Evolutionary conservation across 2,329 filamentous ascomycete genomes (phyloP).

Genomic region (Aspergillus sp.): DNA sequence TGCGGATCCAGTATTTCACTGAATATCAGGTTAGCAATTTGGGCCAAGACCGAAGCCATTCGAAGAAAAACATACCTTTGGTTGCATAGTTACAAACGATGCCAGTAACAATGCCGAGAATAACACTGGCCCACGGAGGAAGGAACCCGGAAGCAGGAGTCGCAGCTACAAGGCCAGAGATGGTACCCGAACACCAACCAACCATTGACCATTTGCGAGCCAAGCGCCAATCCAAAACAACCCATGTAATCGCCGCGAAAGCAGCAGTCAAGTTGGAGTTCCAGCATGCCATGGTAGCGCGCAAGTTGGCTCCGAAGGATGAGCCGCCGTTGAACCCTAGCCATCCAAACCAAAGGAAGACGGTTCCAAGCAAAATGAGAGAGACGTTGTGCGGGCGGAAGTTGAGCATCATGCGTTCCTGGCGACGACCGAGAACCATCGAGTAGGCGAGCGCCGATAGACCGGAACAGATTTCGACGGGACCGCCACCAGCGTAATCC

Average conservation of each 20-base stretch:
- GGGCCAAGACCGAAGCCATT: background rate
- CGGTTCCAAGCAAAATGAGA: conserved; percentile 90
- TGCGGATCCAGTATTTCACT: conserved; percentile 72
- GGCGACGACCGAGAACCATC: conserved; percentile 89
- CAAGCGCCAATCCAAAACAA: conserved; percentile 90
- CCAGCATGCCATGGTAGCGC: conserved; percentile 96
- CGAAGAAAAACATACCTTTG: conserved; percentile 64
- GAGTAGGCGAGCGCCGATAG: conserved; percentile 93
- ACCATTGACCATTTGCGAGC: conserved; percentile 94
- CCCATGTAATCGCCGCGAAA: conserved; percentile 91
- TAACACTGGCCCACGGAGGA: conserved; percentile 63
- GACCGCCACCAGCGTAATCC: conserved; percentile 94
- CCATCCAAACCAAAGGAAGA: conserved; percentile 98
- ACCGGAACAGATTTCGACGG: conserved; percentile 95
- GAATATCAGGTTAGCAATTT: background rate
- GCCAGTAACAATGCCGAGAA: conserved; percentile 62
- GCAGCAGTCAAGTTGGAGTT: conserved; percentile 93
- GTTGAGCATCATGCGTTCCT: conserved; percentile 99
- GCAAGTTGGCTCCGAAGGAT: conserved; percentile 87
- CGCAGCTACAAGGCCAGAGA: conserved; percentile 84
- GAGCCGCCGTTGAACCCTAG: conserved; percentile 98
- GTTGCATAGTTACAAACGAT: conserved; percentile 80
- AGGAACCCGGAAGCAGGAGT: conserved; percentile 82
- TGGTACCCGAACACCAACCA: conserved; percentile 86
- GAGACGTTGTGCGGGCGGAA: conserved; percentile 99